These are phyloP conservation scores for Syzygium malaccense DNA, from an alignment of 441 rosid genomes.

Conservation along the genomic window DNA sequence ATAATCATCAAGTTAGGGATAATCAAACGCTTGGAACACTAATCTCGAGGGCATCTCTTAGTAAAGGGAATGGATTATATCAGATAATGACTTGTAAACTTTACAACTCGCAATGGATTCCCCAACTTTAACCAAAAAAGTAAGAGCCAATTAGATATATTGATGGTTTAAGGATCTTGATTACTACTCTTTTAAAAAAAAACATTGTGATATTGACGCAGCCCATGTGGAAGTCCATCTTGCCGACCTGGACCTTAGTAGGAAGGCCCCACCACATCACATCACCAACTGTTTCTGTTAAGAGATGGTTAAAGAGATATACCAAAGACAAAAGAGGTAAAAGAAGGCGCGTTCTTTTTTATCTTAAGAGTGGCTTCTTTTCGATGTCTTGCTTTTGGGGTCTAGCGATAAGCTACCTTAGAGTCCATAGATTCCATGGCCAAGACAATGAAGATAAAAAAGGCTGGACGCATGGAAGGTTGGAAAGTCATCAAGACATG, in stretches of 20 bases:
- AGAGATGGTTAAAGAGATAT: slow-evolving; percentile 8
- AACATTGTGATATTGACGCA: not conserved
- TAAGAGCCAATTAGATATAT: not conserved
- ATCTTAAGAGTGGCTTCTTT: not conserved
- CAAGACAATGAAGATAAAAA: not conserved
- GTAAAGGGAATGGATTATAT: not conserved
- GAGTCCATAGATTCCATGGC: not conserved
- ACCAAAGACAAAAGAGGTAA: not conserved
- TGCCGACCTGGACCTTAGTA: slow-evolving; percentile 30
- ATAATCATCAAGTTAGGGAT: not conserved
- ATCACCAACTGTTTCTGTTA: slow-evolving; percentile 39
- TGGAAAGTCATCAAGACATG: not conserved
- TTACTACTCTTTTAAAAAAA: not conserved
- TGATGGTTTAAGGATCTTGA: not conserved
- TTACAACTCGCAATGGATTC: not conserved
- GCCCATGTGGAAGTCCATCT: slow-evolving; percentile 30
- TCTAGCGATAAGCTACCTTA: not conserved
- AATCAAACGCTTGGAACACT: not conserved
- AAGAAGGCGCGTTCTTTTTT: not conserved
- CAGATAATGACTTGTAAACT: not conserved
- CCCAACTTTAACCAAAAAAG: not conserved
- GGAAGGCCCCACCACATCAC: slow-evolving; percentile 23
- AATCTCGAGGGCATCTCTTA: not conserved
- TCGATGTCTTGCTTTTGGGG: not conserved
- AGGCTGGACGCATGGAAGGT: not conserved